Evolutionary conservation across 164 flowering plant genomes (phyloP).

Genomic region (Dillenia turbinata): DNA sequence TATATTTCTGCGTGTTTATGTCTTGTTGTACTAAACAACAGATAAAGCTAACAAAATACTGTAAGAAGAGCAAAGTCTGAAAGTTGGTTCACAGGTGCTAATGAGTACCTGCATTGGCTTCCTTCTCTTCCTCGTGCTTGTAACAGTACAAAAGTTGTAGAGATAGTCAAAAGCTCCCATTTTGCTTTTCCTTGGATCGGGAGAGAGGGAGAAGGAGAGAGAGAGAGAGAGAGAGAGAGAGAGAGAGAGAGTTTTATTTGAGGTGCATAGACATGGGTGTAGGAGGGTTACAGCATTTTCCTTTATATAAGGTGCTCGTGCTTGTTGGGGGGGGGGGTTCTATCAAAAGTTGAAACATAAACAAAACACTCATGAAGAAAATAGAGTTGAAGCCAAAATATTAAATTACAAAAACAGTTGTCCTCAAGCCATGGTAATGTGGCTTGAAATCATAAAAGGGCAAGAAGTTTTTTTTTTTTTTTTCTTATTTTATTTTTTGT

Average conservation of each 20-base stretch:
- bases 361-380: not conserved
- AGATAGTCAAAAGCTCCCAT: constrained; percentile 73
- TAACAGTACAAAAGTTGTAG: constrained; percentile 54
- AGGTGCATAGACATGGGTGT: not conserved
- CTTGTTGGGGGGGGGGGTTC: not conserved
- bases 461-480: constrained; percentile 5
- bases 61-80: not conserved
- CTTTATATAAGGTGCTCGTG: constrained; percentile 10
- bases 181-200: constrained; percentile 9
- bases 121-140: constrained; percentile 44
- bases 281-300: not conserved
- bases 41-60: not conserved
- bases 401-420: constrained; percentile 1
- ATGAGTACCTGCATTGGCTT: constrained; percentile 60
- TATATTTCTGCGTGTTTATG: no score
- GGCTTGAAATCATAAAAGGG: constrained; percentile 18
- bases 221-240: constrained; percentile 15
- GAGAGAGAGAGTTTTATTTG: not conserved
- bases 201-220: constrained; percentile 11
- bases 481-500: constrained; percentile 3
- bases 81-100: not conserved
- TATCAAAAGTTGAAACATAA: not conserved
- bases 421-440: constrained; percentile 16
- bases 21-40: not conserved
- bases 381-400: no score